These are phyloP conservation scores for Phytophthora sansomeana DNA, from an alignment of 352 stramenopile species.

Conservation along the genomic window DNA sequence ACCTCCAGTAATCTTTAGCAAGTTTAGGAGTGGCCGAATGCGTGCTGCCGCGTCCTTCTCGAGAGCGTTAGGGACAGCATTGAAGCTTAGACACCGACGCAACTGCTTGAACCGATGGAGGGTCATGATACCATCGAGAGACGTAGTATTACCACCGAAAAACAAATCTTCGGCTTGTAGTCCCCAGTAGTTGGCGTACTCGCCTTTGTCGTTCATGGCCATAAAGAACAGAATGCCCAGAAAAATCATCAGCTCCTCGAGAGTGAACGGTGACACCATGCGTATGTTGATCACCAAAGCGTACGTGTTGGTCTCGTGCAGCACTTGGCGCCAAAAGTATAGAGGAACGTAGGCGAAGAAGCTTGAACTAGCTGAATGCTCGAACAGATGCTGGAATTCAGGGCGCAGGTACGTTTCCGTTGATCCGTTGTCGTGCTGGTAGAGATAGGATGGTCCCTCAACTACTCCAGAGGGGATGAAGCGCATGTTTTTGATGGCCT, in stretches of 20 bases:
- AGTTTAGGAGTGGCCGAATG: no score
- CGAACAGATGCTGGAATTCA: conserved; percentile 8
- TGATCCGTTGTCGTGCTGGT: neutral
- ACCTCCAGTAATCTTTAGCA: no score
- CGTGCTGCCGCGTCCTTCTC: no score
- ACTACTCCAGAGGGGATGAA: neutral
- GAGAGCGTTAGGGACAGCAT: no score
- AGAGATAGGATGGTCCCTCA: conserved; percentile 4
- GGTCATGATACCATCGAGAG: neutral
- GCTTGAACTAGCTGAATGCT: conserved; percentile 10
- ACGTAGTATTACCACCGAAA: no score
- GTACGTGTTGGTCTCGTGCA: no score
- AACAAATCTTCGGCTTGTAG: neutral
- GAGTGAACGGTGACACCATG: no score
- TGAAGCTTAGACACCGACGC: no score
- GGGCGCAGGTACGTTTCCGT: neutral
- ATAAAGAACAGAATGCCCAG: conserved; percentile 6
- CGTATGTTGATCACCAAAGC: no score
- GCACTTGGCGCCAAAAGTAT: conserved; percentile 14
- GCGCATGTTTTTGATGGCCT: conserved; percentile 9
- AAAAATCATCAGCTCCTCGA: neutral
- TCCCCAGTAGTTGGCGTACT: neutral
- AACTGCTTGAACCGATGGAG: neutral
- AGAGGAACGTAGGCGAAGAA: conserved; percentile 16
- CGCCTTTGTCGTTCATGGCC: conserved; percentile 2